Evolutionary conservation across 2,329 filamentous ascomycete genomes (phyloP).

Genomic region (Anthostomella pinea): DNA sequence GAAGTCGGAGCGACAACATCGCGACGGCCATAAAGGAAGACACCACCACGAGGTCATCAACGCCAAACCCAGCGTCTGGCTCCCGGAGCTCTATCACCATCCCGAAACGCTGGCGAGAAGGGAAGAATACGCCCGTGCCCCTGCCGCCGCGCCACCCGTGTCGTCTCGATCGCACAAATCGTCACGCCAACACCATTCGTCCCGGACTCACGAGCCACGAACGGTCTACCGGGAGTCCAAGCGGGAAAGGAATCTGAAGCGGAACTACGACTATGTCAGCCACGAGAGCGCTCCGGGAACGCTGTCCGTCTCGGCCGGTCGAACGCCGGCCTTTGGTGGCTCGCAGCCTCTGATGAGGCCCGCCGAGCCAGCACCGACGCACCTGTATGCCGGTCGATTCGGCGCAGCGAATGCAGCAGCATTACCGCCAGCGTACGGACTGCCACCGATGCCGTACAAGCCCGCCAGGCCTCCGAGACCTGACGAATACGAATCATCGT

Average conservation of each 20-base stretch:
- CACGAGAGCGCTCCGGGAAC: background rate
- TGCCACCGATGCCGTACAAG: conserved; percentile 5
- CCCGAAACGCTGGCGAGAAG: conserved; percentile 17
- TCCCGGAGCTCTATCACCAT: conserved; percentile 19
- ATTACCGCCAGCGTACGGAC: conserved; percentile 8
- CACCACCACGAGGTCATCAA: conserved; percentile 8
- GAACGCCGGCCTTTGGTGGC: conserved; percentile 3
- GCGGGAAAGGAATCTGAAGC: conserved; percentile 1
- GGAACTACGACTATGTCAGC: background rate
- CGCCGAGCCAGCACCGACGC: conserved; percentile 6
- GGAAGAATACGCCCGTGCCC: conserved; percentile 12
- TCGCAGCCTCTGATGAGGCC: conserved; percentile 9
- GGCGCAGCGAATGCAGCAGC: background rate
- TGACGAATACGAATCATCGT: too few relatives aligned
- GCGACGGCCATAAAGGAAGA: background rate
- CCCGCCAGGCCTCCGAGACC: background rate
- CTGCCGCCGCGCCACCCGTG: conserved; percentile 15
- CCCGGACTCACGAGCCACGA: background rate
- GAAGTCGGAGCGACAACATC: conserved; percentile 5
- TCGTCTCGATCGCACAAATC: conserved; percentile 7
- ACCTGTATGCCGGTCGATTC: conserved; percentile 4
- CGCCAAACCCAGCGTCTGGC: conserved; percentile 17
- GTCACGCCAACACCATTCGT: background rate
- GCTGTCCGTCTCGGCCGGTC: background rate
- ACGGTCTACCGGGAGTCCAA: background rate